Conservation (phyloP, 1,284 basidiomycete species). For the Cutaneotrichosporon spelunceum region DNA sequence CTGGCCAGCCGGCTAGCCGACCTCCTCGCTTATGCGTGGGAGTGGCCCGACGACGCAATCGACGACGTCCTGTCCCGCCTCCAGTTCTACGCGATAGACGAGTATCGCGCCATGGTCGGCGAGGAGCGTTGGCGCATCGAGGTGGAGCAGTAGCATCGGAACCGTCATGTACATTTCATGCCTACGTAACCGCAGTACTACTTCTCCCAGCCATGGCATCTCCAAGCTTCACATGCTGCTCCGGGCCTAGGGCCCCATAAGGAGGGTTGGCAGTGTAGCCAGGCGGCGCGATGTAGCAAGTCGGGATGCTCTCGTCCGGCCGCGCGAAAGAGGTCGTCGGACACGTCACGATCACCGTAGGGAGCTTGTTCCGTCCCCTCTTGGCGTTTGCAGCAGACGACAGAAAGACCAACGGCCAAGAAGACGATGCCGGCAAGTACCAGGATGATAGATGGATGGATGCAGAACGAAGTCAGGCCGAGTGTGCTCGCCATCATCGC, state of each 20-base stretch:
- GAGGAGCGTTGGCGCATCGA: constrained; percentile 12
- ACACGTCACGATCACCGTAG: not conserved
- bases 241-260: not conserved
- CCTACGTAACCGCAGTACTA: not conserved
- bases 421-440: too few relatives aligned
- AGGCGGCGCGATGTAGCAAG: not conserved
- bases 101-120: constrained; percentile 13
- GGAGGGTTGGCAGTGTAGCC: not conserved
- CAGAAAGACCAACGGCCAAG: too few relatives aligned
- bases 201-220: too few relatives aligned
- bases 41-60: constrained; percentile 1
- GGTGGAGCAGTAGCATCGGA: constrained; percentile 5
- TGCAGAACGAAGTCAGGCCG: too few relatives aligned
- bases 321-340: not conserved
- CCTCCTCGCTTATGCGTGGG: not conserved
- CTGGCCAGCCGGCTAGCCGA: not conserved
- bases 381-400: not conserved
- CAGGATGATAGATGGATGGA: too few relatives aligned
- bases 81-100: constrained; percentile 7
- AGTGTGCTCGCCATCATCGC: too few relatives aligned
- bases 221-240: not conserved
- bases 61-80: not conserved
- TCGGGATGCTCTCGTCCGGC: not conserved
- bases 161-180: too few relatives aligned
- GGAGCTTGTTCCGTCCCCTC: not conserved